Evolutionary conservation across 495 filamentous ascomycete species (phyloP).

Genomic region (Polyplosphaeria fusca): DNA sequence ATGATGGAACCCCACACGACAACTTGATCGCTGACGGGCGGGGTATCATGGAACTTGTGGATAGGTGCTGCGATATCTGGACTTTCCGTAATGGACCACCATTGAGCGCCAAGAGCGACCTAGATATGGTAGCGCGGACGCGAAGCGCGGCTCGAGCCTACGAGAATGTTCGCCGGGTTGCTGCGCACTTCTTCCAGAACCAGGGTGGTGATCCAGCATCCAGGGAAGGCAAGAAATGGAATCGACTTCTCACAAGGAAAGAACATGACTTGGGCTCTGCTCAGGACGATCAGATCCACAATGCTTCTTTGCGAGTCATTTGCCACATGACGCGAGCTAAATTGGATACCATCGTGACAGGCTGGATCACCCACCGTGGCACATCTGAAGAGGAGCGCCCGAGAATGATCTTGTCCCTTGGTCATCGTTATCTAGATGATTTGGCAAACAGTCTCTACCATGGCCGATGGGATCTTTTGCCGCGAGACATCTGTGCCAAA

Average conservation of each 20-base stretch:
- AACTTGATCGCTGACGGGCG: slow-evolving; percentile 1
- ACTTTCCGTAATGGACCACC: not conserved
- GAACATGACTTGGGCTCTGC: not conserved
- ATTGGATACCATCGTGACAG: not conserved
- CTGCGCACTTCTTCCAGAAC: not conserved
- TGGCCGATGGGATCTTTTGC: not conserved
- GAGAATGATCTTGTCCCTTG: not conserved
- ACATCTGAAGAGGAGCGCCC: not conserved
- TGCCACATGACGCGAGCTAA: not conserved
- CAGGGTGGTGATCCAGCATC: not conserved
- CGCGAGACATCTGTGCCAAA: not conserved
- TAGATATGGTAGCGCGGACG: not conserved
- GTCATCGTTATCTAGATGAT: slow-evolving; percentile 3
- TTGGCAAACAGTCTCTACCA: not conserved
- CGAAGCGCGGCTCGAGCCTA: not conserved
- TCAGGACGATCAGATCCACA: not conserved
- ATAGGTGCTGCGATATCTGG: slow-evolving; percentile 12
- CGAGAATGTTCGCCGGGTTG: not conserved
- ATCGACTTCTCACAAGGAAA: not conserved
- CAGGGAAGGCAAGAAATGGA: not conserved
- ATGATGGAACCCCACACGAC: not conserved
- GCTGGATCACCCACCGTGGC: not conserved
- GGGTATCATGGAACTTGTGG: slow-evolving; percentile 1
- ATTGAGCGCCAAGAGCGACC: not conserved
- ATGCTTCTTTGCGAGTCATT: not conserved